These are phyloP conservation scores for Iris pallida DNA, from an alignment of 116 monocot species.

Conservation along the genomic window DNA sequence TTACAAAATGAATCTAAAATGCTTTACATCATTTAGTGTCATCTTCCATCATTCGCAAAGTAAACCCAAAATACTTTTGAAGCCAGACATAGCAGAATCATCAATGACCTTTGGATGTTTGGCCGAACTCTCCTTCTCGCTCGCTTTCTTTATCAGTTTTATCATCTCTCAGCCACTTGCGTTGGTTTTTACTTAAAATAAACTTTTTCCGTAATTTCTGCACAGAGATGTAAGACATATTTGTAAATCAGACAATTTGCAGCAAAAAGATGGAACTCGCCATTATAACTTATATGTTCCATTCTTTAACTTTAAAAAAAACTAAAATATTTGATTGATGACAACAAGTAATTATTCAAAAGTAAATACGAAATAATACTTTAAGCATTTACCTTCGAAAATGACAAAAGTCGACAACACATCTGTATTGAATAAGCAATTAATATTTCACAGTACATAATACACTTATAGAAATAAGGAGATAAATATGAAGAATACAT, in stretches of 20 bases:
- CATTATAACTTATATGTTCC: no score
- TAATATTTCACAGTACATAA: no score
- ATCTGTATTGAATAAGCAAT: constrained; percentile 98
- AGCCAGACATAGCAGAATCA: no score
- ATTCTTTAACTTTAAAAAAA: background rate
- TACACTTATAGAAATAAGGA: no score
- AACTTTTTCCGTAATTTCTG: constrained; percentile 71
- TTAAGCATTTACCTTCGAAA: constrained; percentile 63
- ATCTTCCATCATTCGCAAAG: no score
- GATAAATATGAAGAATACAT: no score
- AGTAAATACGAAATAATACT: background rate
- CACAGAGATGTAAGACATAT: background rate
- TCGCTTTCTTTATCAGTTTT: constrained; percentile 37
- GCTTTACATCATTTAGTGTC: no score
- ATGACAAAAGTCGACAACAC: constrained; percentile 74
- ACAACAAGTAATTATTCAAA: background rate
- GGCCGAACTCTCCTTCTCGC: constrained; percentile 23
- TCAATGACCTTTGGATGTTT: constrained; percentile 50
- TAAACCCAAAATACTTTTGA: no score
- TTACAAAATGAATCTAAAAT: no score
- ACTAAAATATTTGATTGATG: background rate
- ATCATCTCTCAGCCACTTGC: constrained; percentile 75
- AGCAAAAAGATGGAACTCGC: background rate
- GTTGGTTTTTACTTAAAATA: constrained; percentile 49
- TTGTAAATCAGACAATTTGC: background rate